Conservation (phyloP, 2,329 filamentous ascomycete species). For the Chrysoporthe austroafricana region DNA sequence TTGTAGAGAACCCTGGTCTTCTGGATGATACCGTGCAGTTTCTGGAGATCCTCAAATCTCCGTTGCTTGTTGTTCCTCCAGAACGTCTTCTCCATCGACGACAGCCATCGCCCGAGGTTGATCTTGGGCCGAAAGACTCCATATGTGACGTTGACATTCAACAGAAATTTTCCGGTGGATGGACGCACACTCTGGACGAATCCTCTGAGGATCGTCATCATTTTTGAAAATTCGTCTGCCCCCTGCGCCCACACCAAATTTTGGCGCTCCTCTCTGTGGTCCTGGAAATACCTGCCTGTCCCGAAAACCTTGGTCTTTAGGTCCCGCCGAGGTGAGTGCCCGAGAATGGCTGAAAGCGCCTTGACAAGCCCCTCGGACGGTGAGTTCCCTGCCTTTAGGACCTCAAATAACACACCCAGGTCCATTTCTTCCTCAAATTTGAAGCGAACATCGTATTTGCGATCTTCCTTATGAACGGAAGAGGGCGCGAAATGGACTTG, state of each 20-base stretch:
- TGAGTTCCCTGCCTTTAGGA: not conserved
- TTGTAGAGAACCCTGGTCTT: slow-evolving; percentile 43
- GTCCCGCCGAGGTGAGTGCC: slow-evolving; percentile 17
- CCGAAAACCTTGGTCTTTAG: not conserved
- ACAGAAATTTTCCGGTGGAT: slow-evolving; percentile 55
- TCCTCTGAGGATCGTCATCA: slow-evolving; percentile 48
- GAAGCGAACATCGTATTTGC: not conserved
- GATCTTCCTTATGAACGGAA: not conserved
- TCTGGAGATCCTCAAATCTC: slow-evolving; percentile 32
- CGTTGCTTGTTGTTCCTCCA: slow-evolving; percentile 37
- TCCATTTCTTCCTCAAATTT: not conserved
- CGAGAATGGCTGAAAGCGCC: slow-evolving; percentile 42
- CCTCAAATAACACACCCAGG: not conserved
- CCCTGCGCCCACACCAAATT: not conserved
- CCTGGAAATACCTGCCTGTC: not conserved
- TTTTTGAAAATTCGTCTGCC: not conserved
- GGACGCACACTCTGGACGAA: slow-evolving; percentile 60
- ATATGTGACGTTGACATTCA: slow-evolving; percentile 60
- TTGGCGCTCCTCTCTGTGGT: not conserved
- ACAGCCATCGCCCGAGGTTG: slow-evolving; percentile 32
- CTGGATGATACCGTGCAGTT: slow-evolving; percentile 43
- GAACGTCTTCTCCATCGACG: slow-evolving; percentile 17
- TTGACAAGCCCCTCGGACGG: slow-evolving; percentile 49
- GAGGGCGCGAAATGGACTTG: not conserved
- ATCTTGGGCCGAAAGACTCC: slow-evolving; percentile 53